These are phyloP conservation scores for Pisolithus microcarpus DNA, from an alignment of 768 basidiomycete genomes.

Conservation along the genomic window DNA sequence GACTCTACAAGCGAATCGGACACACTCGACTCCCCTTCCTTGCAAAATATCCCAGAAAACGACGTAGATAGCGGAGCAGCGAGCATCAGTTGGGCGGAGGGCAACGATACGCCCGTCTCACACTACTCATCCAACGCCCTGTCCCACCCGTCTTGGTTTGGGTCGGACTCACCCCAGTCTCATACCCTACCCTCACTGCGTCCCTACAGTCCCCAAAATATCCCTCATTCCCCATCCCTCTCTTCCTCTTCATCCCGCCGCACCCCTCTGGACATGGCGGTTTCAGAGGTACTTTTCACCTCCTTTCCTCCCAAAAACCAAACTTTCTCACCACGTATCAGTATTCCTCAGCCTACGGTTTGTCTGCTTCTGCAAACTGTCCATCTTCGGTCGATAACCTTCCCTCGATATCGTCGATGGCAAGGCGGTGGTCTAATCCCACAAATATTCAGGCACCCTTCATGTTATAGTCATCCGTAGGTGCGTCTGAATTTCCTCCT, in stretches of 20 bases:
- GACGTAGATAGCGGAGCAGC: constrained; percentile 11
- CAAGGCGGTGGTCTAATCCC: constrained; percentile 32
- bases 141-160: constrained; percentile 23
- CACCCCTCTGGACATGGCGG: constrained; percentile 16
- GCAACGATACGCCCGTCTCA: constrained; percentile 8
- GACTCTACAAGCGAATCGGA: constrained; percentile 12
- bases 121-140: constrained; percentile 13
- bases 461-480: constrained; percentile 22
- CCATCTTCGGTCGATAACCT: constrained; percentile 27
- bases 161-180: constrained; percentile 21
- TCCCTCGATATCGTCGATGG: constrained; percentile 29
- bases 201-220: constrained; percentile 21
- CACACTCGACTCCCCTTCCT: constrained; percentile 9
- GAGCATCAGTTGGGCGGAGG: constrained; percentile 17
- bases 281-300: constrained; percentile 20
- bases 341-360: constrained; percentile 19
- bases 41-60: constrained; percentile 5
- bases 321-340: constrained; percentile 4
- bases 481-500: no score
- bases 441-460: constrained; percentile 28
- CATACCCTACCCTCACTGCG: constrained; percentile 25
- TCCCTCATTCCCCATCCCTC: constrained; percentile 20
- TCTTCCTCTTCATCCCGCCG: constrained; percentile 21
- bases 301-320: neutral
- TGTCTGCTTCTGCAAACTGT: constrained; percentile 22